Percentiles rank a stretch among this genome's conserved stretches.
Conservation (phyloP, 164 flowering plant species). For the Berberis vulgaris region DNA sequence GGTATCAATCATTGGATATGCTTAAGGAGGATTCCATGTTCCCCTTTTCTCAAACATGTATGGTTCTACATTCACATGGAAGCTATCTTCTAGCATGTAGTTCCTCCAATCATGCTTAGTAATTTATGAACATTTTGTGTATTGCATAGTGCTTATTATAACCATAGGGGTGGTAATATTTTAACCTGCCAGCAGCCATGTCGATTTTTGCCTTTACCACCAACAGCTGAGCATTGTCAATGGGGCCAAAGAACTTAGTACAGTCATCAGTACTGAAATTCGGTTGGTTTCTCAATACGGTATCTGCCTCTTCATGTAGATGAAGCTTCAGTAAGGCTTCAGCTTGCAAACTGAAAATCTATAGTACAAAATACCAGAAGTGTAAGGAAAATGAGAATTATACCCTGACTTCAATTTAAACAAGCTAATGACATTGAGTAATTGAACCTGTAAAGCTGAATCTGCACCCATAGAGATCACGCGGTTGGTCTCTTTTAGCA, state of each 20-base stretch:
- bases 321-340: slow-evolving; percentile 68
- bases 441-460: slow-evolving; percentile 61
- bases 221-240: slow-evolving; percentile 22
- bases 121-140: no score
- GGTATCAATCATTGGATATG: no score
- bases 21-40: no score
- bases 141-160: no score
- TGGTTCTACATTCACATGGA: not conserved
- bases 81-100: not conserved
- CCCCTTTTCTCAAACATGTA: not conserved
- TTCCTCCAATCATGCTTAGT: not conserved
- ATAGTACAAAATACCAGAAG: not conserved
- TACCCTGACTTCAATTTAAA: not conserved
- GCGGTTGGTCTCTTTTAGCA: slow-evolving; percentile 39
- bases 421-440: not conserved
- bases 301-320: slow-evolving; percentile 63
- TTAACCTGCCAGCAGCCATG: slow-evolving; percentile 72
- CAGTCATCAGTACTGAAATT: slow-evolving; percentile 29
- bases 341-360: slow-evolving; percentile 60
- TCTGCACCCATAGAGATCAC: slow-evolving; percentile 66
- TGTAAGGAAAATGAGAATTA: not conserved
- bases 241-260: slow-evolving; percentile 41
- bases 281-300: slow-evolving; percentile 24
- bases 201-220: slow-evolving; percentile 48
- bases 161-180: not conserved